Conservation (phyloP, 1,284 basidiomycete species). For the Irpex sp. region DNA sequence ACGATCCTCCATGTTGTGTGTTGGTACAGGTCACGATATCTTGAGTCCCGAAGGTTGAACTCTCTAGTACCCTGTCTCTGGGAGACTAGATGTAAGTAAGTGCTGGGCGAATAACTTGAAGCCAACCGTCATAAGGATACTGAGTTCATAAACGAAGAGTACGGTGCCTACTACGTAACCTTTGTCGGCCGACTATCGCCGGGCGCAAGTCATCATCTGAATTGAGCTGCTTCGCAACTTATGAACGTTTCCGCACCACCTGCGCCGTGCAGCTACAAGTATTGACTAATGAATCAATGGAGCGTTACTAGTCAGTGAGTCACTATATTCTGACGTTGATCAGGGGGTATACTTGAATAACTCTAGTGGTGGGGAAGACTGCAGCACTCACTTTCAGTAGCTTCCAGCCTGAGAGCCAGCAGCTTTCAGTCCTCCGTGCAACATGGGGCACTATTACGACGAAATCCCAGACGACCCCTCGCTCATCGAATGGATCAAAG, state of each 20-base stretch:
- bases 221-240: neutral
- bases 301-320: neutral
- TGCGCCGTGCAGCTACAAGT: no score
- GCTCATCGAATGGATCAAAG: slow-evolving; percentile 43
- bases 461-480: slow-evolving; percentile 37
- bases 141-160: neutral
- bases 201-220: neutral
- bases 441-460: slow-evolving; percentile 47
- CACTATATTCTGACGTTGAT: neutral
- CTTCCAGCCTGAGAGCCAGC: no score
- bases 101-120: no score
- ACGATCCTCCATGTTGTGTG: no score
- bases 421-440: neutral
- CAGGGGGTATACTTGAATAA: neutral
- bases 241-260: no score
- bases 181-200: neutral
- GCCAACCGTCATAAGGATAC: no score
- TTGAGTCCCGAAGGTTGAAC: no score
- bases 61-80: no score
- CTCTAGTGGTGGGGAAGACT: neutral
- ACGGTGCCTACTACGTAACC: neutral
- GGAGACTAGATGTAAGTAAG: no score
- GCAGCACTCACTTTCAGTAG: neutral
- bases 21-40: no score
- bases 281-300: no score